Evolutionary conservation across 2,329 filamentous ascomycete species (phyloP).

Genomic region (Aspergillus unguis): DNA sequence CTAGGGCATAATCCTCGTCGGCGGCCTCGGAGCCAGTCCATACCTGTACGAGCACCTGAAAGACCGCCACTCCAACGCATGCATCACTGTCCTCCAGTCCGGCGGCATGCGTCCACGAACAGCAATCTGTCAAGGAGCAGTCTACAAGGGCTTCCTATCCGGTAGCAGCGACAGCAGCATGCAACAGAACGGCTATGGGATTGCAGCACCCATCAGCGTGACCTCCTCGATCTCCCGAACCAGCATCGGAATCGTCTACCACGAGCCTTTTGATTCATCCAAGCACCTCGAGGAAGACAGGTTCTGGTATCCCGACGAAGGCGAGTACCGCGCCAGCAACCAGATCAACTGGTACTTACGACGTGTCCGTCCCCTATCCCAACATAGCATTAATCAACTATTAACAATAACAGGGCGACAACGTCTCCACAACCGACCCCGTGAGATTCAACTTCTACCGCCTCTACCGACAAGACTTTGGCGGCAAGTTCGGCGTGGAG

Average conservation of each 20-base stretch:
- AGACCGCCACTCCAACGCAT: not conserved
- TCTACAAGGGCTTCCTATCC: conserved; percentile 2
- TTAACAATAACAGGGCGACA: conserved; percentile 1
- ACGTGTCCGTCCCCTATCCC: not conserved
- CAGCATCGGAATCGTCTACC: not conserved
- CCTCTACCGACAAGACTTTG: not conserved
- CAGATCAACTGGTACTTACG: conserved; percentile 4
- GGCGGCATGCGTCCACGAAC: conserved; percentile 4
- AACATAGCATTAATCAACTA: too few species aligned
- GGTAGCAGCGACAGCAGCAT: not conserved
- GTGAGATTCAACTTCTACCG: not conserved
- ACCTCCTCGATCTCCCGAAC: conserved; percentile 4
- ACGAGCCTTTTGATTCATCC: not conserved
- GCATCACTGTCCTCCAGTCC: not conserved
- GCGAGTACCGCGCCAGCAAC: not conserved
- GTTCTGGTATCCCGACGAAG: not conserved
- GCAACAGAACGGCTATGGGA: not conserved
- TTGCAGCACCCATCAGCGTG: not conserved
- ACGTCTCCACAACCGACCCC: not conserved
- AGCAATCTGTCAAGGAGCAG: conserved; percentile 2
- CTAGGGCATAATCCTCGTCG: conserved; percentile 6
- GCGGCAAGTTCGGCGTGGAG: not conserved
- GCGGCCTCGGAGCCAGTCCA: conserved; percentile 4
- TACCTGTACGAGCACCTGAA: conserved; percentile 6
- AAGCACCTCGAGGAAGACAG: not conserved